Evolutionary conservation across 2,329 filamentous ascomycete genomes (phyloP).

Genomic region (Apiospora koreana): DNA sequence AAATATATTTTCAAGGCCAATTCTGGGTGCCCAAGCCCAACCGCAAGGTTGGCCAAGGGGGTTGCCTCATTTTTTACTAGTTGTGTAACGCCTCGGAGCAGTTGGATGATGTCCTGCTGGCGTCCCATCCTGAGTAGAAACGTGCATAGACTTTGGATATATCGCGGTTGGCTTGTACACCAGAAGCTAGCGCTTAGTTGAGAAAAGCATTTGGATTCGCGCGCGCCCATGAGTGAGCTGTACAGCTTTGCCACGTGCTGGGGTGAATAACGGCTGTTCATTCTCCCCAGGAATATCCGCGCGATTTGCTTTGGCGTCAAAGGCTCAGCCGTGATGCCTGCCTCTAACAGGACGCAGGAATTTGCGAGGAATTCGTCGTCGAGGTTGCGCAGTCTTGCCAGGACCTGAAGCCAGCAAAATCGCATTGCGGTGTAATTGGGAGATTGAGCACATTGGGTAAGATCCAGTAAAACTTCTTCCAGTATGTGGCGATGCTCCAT

Average conservation of each 20-base stretch:
- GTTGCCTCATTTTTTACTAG: slow-evolving; percentile 16
- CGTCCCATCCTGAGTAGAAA: slow-evolving; percentile 28
- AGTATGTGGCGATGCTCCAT: slow-evolving; percentile 22
- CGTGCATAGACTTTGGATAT: slow-evolving; percentile 19
- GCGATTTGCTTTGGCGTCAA: slow-evolving; percentile 25
- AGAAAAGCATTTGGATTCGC: slow-evolving; percentile 16
- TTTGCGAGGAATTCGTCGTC: slow-evolving; percentile 21
- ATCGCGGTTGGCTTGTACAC: slow-evolving; percentile 21
- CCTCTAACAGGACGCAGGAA: slow-evolving; percentile 25
- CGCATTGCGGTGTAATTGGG: slow-evolving; percentile 14
- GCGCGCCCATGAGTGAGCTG: not conserved
- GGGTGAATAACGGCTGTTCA: slow-evolving; percentile 20
- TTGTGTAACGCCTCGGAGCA: slow-evolving; percentile 21
- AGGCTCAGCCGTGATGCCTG: slow-evolving; percentile 15
- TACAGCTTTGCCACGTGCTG: slow-evolving; percentile 11
- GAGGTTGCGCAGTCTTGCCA: slow-evolving; percentile 28
- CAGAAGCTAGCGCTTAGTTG: slow-evolving; percentile 21
- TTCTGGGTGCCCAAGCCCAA: slow-evolving; percentile 23
- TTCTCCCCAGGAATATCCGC: slow-evolving; percentile 25
- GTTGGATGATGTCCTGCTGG: slow-evolving; percentile 22
- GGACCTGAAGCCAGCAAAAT: slow-evolving; percentile 27
- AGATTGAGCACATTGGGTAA: slow-evolving; percentile 16
- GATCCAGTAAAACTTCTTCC: slow-evolving; percentile 19
- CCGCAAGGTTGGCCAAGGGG: slow-evolving; percentile 23
- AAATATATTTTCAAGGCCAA: slow-evolving; percentile 26